Base-by-base conservation (phyloP, 108 stramenopile species). In the Pseudonitzschia multiseries region DNA sequence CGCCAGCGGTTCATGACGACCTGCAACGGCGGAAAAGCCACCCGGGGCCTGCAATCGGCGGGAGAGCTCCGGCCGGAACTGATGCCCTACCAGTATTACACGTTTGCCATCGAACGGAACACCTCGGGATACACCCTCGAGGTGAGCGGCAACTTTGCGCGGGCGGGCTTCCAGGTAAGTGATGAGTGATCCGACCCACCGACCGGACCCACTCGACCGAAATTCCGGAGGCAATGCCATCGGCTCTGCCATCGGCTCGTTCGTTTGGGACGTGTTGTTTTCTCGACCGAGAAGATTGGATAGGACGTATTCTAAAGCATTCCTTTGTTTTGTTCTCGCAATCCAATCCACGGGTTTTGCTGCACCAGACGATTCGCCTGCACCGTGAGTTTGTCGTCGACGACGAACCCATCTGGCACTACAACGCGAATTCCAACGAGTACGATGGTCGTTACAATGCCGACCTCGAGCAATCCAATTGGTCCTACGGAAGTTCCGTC, bases 61-160 rank as follows among this genome's bases (percentile, higher is more conserved):
- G 74, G 46, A 4, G 74, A 75, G 60, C 57, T 75, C 26, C 52
- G 44, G 31, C 67, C 74, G 18, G 74, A 75, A 28, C 29, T 56
- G 56, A 32, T 51, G 26, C 54, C 67, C 1, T 43, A 64, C 44
- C 57, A 75, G 28, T 68, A 68, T 15, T 75, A 75, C 36, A 75
- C 74, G 21, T 75, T 75, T 68, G 74, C 74, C 15, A 75, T 75
- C 54, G 74, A 75, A 40, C 53, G 74, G 14, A 75, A 68, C 41
- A 13, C 74, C 8, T 48, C 67, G 12, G 74, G 74, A 27, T 75
- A 75, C 28, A 75, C 74, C 3, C 22, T 75, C 15, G 74, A 75
- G 28, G 74, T 63, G 15, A 75, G 66, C 64, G 74, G 74, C 8
- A 56, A 48, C 32, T 75, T 75, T 61, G 67, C 57, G 2, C 54